These are phyloP conservation scores for Claviceps humidiphila DNA, from an alignment of 2,329 filamentous ascomycete species.

Conservation along the genomic window DNA sequence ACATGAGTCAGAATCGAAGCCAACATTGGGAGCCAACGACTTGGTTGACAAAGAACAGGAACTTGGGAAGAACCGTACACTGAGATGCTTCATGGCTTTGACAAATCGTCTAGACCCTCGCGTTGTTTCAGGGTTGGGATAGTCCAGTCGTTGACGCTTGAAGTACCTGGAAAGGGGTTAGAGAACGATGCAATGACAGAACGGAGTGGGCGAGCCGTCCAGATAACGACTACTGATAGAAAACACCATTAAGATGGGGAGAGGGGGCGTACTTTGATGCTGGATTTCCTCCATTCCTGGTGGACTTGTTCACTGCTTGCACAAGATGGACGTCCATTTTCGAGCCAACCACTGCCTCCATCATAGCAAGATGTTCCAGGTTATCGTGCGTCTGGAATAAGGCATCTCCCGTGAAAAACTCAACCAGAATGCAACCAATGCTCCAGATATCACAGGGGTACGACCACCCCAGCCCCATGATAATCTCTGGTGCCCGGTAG, in stretches of 20 bases:
- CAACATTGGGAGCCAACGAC: background rate
- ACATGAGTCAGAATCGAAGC: background rate
- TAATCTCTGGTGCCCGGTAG: slow-evolving; percentile 58
- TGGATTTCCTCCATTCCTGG: slow-evolving; percentile 43
- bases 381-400: slow-evolving; percentile 63
- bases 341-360: slow-evolving; percentile 52
- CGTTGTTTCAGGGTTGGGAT: slow-evolving; percentile 49
- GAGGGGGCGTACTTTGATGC: slow-evolving; percentile 44
- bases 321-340: slow-evolving; percentile 47
- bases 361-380: slow-evolving; percentile 62
- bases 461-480: slow-evolving; percentile 57
- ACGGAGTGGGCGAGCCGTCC: background rate
- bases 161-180: slow-evolving; percentile 39
- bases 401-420: slow-evolving; percentile 59
- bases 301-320: slow-evolving; percentile 30
- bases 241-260: background rate
- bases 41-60: background rate
- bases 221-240: background rate
- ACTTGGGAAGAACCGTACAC: slow-evolving; percentile 29
- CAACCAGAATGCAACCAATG: slow-evolving; percentile 59
- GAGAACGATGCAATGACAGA: background rate
- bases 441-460: slow-evolving; percentile 64
- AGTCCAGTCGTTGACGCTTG: slow-evolving; percentile 51
- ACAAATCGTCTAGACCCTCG: slow-evolving; percentile 53
- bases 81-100: slow-evolving; percentile 56